Evolutionary conservation across 1,139 yeast genomes (phyloP).

Genomic region (Protomyces inundatus): DNA sequence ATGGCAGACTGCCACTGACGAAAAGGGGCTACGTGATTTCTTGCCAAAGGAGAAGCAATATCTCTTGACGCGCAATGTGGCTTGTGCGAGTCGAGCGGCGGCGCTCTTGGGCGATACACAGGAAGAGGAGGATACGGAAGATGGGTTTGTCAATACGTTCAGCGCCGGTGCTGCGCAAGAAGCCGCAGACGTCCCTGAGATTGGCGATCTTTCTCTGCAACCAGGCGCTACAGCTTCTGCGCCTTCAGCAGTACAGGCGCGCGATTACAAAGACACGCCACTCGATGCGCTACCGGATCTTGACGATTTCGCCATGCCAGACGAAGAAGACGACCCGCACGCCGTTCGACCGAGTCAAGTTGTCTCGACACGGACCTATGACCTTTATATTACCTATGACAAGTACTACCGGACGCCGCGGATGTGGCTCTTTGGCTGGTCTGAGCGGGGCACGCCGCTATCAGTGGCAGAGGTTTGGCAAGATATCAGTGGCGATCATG

Average conservation of each 20-base stretch:
- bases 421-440: conserved; percentile 84
- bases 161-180: conserved; percentile 1
- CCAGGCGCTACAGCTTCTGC: conserved; percentile 28
- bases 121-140: conserved; percentile 12
- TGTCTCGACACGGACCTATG: conserved; percentile 62
- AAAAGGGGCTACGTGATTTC: conserved; percentile 50
- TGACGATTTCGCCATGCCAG: conserved; percentile 47
- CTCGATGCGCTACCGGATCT: conserved; percentile 38
- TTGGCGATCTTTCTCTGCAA: conserved; percentile 30
- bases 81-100: conserved; percentile 38
- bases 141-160: conserved; percentile 1
- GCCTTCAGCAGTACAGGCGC: conserved; percentile 44
- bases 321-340: conserved; percentile 42
- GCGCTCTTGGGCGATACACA: conserved; percentile 9
- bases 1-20: conserved; percentile 49
- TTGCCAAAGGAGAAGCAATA: conserved; percentile 83
- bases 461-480: conserved; percentile 89
- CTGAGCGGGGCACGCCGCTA: conserved; percentile 75
- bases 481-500: conserved; percentile 84
- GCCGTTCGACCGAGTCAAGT: conserved; percentile 39
- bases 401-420: conserved; percentile 96
- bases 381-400: conserved; percentile 82
- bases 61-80: conserved; percentile 81
- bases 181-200: conserved; percentile 24
- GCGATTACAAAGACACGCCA: conserved; percentile 37